Conservation (phyloP, 495 filamentous ascomycete genomes). For the Xylaria nigripes region DNA sequence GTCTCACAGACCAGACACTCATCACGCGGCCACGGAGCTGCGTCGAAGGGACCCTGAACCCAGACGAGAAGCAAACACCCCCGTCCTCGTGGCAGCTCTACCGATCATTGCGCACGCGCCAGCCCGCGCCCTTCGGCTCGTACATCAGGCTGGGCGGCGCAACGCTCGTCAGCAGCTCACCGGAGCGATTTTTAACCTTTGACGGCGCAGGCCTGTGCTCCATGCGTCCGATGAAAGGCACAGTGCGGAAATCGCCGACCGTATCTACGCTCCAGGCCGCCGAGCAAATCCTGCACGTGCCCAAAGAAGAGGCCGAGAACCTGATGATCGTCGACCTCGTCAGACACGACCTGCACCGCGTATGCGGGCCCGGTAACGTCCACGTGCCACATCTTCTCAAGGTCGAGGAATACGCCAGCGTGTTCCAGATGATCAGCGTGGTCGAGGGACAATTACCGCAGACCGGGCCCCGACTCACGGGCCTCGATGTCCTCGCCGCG, state of each 20-base stretch:
- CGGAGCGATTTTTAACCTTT: constrained; percentile 84
- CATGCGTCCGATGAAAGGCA: constrained; percentile 91
- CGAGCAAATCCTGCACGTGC: constrained; percentile 56
- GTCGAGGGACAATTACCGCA: constrained; percentile 59
- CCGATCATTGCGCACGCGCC: constrained; percentile 56
- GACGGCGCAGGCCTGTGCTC: constrained; percentile 47
- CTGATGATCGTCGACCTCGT: constrained; percentile 97
- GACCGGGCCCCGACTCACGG: constrained; percentile 31
- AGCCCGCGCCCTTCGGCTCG: constrained; percentile 81
- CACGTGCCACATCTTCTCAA: constrained; percentile 58
- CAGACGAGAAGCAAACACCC: not conserved
- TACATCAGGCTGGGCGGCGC: constrained; percentile 62
- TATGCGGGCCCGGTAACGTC: constrained; percentile 65
- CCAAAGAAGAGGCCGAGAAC: constrained; percentile 92
- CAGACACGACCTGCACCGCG: constrained; percentile 78
- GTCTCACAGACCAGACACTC: constrained; percentile 67
- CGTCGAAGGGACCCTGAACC: constrained; percentile 9
- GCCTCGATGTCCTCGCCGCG: constrained; percentile 67
- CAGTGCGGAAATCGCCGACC: constrained; percentile 61
- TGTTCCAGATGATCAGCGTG: constrained; percentile 85
- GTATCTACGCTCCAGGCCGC: constrained; percentile 56
- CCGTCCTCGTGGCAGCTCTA: constrained; percentile 59
- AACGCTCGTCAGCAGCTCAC: constrained; percentile 76
- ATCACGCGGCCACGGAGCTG: constrained; percentile 39
- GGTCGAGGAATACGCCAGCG: constrained; percentile 82